Conservation (phyloP, 2,329 filamentous ascomycete genomes). For the Paradendryphiella salina region DNA sequence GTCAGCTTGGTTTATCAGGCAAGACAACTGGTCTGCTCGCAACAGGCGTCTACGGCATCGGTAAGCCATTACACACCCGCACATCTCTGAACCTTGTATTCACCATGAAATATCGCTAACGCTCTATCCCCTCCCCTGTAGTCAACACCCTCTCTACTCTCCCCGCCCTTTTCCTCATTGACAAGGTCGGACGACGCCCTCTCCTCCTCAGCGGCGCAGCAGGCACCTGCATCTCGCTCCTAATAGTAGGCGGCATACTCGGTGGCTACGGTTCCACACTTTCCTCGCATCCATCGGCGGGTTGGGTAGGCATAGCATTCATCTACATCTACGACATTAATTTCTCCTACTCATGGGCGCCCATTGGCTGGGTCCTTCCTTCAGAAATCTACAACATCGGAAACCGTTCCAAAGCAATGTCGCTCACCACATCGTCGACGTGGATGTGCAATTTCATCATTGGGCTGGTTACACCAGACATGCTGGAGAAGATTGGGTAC, state of each 20-base stretch:
- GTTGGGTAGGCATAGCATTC: constrained; percentile 70
- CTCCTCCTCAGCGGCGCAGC: constrained; percentile 66
- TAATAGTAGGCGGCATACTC: constrained; percentile 71
- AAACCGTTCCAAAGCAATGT: constrained; percentile 69
- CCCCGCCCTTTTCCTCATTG: constrained; percentile 67
- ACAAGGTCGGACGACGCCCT: constrained; percentile 64
- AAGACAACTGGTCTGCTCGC: constrained; percentile 75
- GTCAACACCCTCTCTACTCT: constrained; percentile 63
- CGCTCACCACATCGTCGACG: constrained; percentile 72
- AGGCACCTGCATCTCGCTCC: constrained; percentile 70
- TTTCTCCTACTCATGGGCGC: constrained; percentile 69
- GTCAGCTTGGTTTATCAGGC: constrained; percentile 61
- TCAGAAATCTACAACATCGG: constrained; percentile 74
- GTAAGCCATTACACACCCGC: constrained; percentile 14
- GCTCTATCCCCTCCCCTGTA: neutral
- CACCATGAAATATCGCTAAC: no score
- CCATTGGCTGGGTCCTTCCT: constrained; percentile 72
- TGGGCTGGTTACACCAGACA: constrained; percentile 67
- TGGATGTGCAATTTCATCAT: constrained; percentile 80
- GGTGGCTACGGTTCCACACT: constrained; percentile 64
- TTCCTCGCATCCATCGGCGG: constrained; percentile 60
- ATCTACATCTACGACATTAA: constrained; percentile 60
- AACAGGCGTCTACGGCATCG: constrained; percentile 64
- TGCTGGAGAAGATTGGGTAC: constrained; percentile 64
- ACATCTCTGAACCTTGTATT: no score